Evolutionary conservation across 2,329 filamentous ascomycete genomes (phyloP).

Genomic region (Diaporthe ampelina): DNA sequence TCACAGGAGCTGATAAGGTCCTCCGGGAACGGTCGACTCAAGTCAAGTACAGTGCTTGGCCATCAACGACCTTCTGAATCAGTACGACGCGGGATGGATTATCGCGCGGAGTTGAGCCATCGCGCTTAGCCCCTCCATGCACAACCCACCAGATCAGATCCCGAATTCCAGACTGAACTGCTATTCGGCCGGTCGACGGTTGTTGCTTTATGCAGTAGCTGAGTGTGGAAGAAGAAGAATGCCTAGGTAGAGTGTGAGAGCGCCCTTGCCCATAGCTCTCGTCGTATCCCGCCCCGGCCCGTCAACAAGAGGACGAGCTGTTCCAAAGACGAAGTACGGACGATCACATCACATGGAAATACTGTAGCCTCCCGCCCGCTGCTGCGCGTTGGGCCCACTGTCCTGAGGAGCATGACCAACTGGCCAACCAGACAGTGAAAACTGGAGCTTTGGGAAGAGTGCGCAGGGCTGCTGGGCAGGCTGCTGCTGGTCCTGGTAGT

Average conservation of each 20-base stretch:
- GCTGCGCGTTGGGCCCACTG: background rate
- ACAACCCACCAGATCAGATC: too few relatives aligned
- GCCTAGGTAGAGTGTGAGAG: background rate
- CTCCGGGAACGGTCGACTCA: conserved; percentile 5
- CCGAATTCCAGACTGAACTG: background rate
- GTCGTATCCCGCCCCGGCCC: too few relatives aligned
- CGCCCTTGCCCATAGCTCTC: background rate
- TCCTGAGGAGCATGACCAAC: background rate
- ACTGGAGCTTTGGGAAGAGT: background rate
- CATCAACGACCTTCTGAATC: background rate
- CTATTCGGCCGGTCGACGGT: background rate
- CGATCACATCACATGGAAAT: conserved; percentile 22
- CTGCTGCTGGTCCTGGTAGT: background rate
- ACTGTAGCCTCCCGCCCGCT: background rate
- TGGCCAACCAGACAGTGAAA: background rate
- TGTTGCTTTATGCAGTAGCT: background rate
- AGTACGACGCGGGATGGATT: background rate
- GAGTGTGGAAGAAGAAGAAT: too few relatives aligned
- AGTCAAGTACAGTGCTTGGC: background rate
- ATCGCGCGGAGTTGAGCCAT: background rate
- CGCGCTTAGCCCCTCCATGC: background rate
- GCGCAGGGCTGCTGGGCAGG: background rate
- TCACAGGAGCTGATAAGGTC: conserved; percentile 8
- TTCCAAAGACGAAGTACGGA: background rate
- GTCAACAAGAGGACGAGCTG: background rate